Percentiles rank a stretch among this genome's conserved stretches.
These are phyloP conservation scores for Eucalyptus grandis DNA, from an alignment of 345 rosid genomes.

Conservation along the genomic window DNA sequence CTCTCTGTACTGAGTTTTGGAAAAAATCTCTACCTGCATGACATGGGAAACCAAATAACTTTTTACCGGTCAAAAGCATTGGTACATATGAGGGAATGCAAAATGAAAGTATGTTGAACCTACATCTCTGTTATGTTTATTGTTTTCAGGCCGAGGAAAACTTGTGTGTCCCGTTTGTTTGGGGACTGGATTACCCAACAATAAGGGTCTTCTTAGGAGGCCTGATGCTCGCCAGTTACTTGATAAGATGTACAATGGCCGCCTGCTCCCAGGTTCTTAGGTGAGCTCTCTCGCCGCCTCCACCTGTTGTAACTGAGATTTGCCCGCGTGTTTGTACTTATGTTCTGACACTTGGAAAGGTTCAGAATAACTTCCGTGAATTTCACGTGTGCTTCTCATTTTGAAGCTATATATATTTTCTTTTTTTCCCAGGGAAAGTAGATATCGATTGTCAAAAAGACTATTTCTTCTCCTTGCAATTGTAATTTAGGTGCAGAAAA, in stretches of 20 bases:
- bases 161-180: conserved; percentile 91
- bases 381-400: neutral
- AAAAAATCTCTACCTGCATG: neutral
- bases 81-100: neutral
- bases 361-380: neutral
- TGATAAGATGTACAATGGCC: conserved; percentile 91
- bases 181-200: conserved; percentile 89
- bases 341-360: neutral
- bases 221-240: conserved; percentile 77
- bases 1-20: neutral
- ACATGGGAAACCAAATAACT: neutral
- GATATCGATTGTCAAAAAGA: neutral
- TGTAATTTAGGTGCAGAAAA: neutral
- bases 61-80: neutral
- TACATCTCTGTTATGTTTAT: neutral
- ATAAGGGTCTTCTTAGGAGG: conserved; percentile 89
- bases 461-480: neutral
- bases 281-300: neutral
- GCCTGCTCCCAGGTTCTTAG: conserved; percentile 64
- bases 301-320: neutral
- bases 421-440: neutral
- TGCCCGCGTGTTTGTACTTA: neutral
- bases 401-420: neutral
- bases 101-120: neutral
- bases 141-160: conserved; percentile 72